These are phyloP conservation scores for Triangularia verruculosa DNA, from an alignment of 2,329 filamentous ascomycete species.

Conservation along the genomic window DNA sequence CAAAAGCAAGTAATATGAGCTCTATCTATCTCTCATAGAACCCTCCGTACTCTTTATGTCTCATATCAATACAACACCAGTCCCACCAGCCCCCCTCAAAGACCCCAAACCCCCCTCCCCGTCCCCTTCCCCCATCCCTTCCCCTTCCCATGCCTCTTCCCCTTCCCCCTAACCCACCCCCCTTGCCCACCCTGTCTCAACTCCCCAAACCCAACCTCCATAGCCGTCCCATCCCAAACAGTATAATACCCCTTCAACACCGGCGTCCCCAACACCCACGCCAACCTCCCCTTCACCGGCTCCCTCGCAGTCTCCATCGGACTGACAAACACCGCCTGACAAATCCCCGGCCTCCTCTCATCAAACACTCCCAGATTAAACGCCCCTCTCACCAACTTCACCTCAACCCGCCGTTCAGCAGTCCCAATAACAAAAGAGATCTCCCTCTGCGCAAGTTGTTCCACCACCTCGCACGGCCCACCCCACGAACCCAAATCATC, in stretches of 20 bases:
- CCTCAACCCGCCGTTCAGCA: slow-evolving; percentile 30
- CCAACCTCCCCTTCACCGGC: slow-evolving; percentile 15
- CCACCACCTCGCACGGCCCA: slow-evolving; percentile 32
- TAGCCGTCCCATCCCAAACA: slow-evolving; percentile 33
- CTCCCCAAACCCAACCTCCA: slow-evolving; percentile 17
- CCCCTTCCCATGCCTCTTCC: background rate
- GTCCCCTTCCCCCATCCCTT: background rate
- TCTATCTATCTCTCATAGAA: background rate
- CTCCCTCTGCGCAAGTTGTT: slow-evolving; percentile 27
- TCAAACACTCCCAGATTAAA: slow-evolving; percentile 36
- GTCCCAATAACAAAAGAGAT: slow-evolving; percentile 33
- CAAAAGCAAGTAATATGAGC: background rate
- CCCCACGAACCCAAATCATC: slow-evolving; percentile 35
- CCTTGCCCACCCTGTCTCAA: too few species aligned
- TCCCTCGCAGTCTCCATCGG: slow-evolving; percentile 22
- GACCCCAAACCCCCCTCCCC: background rate
- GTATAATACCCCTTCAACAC: slow-evolving; percentile 38
- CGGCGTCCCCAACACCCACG: slow-evolving; percentile 36
- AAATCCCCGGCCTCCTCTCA: slow-evolving; percentile 27
- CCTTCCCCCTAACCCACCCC: background rate
- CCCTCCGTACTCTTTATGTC: background rate
- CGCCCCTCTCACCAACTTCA: slow-evolving; percentile 31
- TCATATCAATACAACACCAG: background rate
- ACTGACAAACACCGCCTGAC: slow-evolving; percentile 34
- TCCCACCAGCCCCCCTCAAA: background rate